Evolutionary conservation across 176 grass and related monocot species (phyloP).

Genomic region (Zoysia pacifica): DNA sequence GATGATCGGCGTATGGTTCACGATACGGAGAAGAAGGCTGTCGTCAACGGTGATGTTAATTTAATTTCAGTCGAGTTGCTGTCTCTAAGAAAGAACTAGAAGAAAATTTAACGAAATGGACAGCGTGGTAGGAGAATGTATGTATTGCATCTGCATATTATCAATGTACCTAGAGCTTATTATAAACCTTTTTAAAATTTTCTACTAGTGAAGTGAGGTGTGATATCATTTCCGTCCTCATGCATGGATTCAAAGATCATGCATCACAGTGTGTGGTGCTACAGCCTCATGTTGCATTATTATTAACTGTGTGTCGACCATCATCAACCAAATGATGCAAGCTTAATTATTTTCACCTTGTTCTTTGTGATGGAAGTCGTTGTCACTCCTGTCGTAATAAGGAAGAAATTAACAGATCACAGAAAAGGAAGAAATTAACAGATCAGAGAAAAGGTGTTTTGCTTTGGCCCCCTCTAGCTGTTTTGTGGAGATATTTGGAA

Average conservation of each 20-base stretch:
- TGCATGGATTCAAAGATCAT: too few species aligned
- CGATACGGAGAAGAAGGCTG: background rate
- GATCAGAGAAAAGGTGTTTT: background rate
- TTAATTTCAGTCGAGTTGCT: slow-evolving; percentile 10
- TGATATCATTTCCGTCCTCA: slow-evolving; percentile 35
- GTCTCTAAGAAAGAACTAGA: slow-evolving; percentile 6
- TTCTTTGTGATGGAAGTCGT: slow-evolving; percentile 38
- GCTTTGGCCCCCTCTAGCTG: slow-evolving; percentile 45
- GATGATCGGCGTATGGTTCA: slow-evolving; percentile 14
- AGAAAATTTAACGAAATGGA: background rate
- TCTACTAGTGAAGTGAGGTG: slow-evolving; percentile 54
- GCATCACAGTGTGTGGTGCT: too few species aligned
- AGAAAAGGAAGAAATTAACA: background rate
- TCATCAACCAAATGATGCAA: background rate
- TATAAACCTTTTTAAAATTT: slow-evolving; percentile 18
- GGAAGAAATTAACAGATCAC: slow-evolving; percentile 14
- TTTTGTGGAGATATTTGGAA: slow-evolving; percentile 26
- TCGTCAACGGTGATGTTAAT: background rate
- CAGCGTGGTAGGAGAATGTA: slow-evolving; percentile 34
- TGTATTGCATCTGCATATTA: background rate
- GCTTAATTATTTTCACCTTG: background rate
- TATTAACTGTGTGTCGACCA: background rate
- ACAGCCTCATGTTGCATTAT: too few species aligned
- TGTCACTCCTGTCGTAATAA: slow-evolving; percentile 49
- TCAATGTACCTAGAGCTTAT: slow-evolving; percentile 33